Conservation (phyloP, 371 early-diverging fungal genomes). For the Coemansia sp. region DNA sequence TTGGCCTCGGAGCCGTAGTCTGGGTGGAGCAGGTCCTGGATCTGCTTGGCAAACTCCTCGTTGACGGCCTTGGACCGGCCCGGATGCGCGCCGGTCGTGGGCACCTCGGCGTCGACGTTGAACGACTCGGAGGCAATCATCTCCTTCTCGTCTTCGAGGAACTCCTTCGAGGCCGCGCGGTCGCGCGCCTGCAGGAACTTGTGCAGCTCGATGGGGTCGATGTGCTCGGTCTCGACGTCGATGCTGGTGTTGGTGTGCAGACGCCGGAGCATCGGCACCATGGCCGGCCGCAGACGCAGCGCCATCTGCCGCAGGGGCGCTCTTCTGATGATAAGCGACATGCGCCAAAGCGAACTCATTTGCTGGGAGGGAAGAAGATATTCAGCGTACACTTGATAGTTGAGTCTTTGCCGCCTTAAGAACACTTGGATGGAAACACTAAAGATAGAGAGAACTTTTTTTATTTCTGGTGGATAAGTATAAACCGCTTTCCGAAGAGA, state of each 20-base stretch:
- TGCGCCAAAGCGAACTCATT: background rate
- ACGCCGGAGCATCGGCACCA: background rate
- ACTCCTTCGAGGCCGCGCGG: slow-evolving; percentile 21
- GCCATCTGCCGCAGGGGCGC: no score
- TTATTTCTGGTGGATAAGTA: background rate
- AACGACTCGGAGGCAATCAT: slow-evolving; percentile 32
- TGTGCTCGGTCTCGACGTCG: slow-evolving; percentile 13
- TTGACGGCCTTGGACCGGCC: slow-evolving; percentile 22
- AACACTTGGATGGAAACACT: background rate
- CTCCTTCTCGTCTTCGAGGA: slow-evolving; percentile 32
- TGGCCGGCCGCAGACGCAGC: no score
- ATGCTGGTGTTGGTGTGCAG: slow-evolving; percentile 20
- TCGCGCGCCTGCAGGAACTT: slow-evolving; percentile 31
- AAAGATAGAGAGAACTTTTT: background rate
- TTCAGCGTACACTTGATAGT: no score
- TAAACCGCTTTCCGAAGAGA: background rate
- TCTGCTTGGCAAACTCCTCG: slow-evolving; percentile 41
- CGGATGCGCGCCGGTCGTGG: background rate
- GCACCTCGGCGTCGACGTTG: background rate
- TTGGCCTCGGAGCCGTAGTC: slow-evolving; percentile 17
- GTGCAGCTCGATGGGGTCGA: slow-evolving; percentile 30
- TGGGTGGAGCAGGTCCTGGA: slow-evolving; percentile 27
- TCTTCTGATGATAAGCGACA: background rate
- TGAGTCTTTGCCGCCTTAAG: no score
- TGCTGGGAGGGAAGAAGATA: background rate